Percentiles rank a stretch among this genome's conserved stretches.
Evolutionary conservation across 352 stramenopile species (phyloP).

Genomic region (Thraustochytrium sp.): DNA sequence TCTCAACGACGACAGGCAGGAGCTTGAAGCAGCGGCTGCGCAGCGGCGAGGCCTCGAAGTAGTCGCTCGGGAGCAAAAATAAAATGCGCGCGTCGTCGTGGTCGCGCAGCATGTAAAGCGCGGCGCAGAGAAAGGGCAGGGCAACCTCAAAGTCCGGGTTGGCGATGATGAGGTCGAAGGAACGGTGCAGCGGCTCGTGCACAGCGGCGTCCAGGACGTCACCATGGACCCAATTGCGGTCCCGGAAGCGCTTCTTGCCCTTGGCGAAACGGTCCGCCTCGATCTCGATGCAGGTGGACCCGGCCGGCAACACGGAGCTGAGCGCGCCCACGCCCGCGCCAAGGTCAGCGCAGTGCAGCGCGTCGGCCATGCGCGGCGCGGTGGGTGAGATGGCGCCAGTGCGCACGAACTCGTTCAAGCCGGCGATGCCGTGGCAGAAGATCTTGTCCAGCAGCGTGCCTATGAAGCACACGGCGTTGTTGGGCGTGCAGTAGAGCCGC

Average conservation of each 20-base stretch:
- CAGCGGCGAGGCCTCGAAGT: slow-evolving; percentile 25
- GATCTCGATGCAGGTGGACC: slow-evolving; percentile 29
- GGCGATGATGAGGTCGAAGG: background rate
- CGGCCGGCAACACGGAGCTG: background rate
- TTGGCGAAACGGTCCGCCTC: background rate
- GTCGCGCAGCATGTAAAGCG: slow-evolving; percentile 8
- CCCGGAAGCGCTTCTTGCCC: background rate
- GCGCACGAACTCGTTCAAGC: background rate
- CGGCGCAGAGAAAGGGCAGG: slow-evolving; percentile 10
- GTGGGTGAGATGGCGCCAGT: background rate
- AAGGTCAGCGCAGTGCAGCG: background rate
- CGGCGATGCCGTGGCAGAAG: background rate
- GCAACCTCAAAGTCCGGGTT: slow-evolving; percentile 44
- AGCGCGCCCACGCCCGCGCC: slow-evolving; percentile 23
- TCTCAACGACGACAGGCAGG: slow-evolving; percentile 20
- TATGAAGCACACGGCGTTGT: slow-evolving; percentile 35
- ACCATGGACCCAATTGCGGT: background rate
- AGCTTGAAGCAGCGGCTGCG: slow-evolving; percentile 35
- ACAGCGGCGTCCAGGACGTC: slow-evolving; percentile 7
- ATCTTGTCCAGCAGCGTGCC: background rate
- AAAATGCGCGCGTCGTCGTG: slow-evolving; percentile 19
- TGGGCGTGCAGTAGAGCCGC: slow-evolving; percentile 32
- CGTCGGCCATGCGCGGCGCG: background rate
- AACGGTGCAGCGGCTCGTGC: background rate
- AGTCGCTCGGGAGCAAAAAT: slow-evolving; percentile 43